Conservation (phyloP, 129 eudicot genomes). For the Chrysanthemum seticuspe region DNA sequence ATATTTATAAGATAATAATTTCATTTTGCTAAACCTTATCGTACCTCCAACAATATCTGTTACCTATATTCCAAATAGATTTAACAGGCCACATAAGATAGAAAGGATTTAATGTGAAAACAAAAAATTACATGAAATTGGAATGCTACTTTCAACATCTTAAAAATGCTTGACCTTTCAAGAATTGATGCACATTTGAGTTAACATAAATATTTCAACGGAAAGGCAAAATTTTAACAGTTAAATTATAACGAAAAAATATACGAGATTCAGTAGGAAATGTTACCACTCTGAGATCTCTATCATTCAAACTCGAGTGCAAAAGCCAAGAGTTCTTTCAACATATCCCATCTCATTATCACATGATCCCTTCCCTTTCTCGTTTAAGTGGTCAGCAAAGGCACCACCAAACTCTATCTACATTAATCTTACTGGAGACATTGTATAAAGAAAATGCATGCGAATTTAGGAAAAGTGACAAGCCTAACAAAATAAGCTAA, state of each 20-base stretch:
- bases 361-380: conserved; percentile 90
- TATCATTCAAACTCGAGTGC: conserved; percentile 81
- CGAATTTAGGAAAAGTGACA: conserved; percentile 4
- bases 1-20: background rate
- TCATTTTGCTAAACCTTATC: conserved; percentile 49
- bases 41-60: conserved; percentile 96
- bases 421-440: conserved; percentile 94
- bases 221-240: background rate
- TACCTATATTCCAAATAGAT: conserved; percentile 43
- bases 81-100: background rate
- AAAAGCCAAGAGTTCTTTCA: conserved; percentile 92
- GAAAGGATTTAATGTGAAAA: background rate
- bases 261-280: conserved; percentile 27
- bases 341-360: conserved; percentile 93
- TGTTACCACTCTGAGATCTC: conserved; percentile 81
- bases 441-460: conserved; percentile 31
- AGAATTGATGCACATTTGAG: background rate
- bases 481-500: too few species aligned
- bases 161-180: background rate
- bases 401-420: conserved; percentile 97
- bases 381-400: conserved; percentile 89
- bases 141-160: conserved; percentile 1
- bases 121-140: background rate
- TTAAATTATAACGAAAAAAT: background rate
- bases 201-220: background rate